A percentile compares a stretch with the other conserved stretches of the same genome.
These are phyloP conservation scores for Claviceps sp. DNA, from an alignment of 2,329 filamentous ascomycete species.

Conservation along the genomic window DNA sequence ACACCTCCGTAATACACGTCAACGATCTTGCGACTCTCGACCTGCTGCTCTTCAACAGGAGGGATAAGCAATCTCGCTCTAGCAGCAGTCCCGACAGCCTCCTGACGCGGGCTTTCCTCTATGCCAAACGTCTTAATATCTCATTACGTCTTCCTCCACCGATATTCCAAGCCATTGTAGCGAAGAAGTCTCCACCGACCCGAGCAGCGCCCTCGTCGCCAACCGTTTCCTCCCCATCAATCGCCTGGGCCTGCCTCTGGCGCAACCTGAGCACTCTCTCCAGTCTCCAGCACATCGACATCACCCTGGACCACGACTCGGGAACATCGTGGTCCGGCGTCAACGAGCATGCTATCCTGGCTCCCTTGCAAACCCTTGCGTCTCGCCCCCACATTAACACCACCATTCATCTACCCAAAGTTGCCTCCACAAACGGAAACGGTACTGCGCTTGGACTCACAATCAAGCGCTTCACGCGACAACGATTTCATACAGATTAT, in stretches of 20 bases:
- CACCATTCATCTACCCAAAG: conserved; percentile 1
- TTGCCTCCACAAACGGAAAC: not conserved
- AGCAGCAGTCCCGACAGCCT: not conserved
- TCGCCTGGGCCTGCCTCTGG: conserved; percentile 2
- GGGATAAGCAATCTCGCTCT: not conserved
- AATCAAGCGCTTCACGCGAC: conserved; percentile 2
- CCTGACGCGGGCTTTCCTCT: not conserved
- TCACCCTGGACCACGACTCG: conserved; percentile 6
- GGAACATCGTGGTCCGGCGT: conserved; percentile 4
- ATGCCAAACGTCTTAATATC: not conserved
- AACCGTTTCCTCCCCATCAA: not conserved
- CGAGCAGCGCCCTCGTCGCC: not conserved
- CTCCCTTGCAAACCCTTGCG: not conserved
- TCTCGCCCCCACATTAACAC: not conserved
- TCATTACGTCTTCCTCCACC: not conserved
- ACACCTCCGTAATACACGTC: conserved; percentile 1
- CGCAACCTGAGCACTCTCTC: not conserved
- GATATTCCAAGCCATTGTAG: conserved; percentile 2
- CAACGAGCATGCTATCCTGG: conserved; percentile 3
- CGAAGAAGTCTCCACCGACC: not conserved
- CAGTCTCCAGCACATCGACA: not conserved
- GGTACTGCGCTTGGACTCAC: not conserved
- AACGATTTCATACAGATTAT: conserved; percentile 3
- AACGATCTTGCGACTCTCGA: conserved; percentile 2
- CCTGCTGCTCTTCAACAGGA: not conserved